Conservation (phyloP, 2,329 filamentous ascomycete species). For the Sordariomycetes sp. region DNA sequence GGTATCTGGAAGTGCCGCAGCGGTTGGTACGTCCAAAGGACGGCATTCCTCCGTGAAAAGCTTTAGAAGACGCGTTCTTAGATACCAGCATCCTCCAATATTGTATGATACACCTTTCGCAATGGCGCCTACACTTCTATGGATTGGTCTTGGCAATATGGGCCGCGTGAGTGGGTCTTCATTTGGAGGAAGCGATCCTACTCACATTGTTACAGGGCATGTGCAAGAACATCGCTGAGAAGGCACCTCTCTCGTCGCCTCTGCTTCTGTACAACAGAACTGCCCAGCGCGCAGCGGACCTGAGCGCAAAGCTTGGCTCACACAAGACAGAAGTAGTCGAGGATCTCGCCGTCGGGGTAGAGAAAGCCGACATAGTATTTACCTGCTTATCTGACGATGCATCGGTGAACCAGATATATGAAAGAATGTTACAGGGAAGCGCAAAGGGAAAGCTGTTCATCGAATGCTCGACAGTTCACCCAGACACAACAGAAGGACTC, state of each 20-base stretch:
- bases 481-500: slow-evolving; percentile 63
- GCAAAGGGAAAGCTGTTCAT: slow-evolving; percentile 69
- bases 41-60: no score
- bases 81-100: no score
- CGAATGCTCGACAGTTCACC: slow-evolving; percentile 83
- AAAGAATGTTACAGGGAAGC: slow-evolving; percentile 41
- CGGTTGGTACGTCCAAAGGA: no score
- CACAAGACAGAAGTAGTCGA: slow-evolving; percentile 56
- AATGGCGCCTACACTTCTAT: slow-evolving; percentile 58
- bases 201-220: slow-evolving; percentile 52
- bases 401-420: slow-evolving; percentile 56
- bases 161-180: slow-evolving; percentile 51
- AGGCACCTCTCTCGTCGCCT: slow-evolving; percentile 61
- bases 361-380: slow-evolving; percentile 69
- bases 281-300: slow-evolving; percentile 50
- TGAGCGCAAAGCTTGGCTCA: slow-evolving; percentile 49
- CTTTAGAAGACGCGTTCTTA: no score
- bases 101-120: no score
- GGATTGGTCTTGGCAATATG: slow-evolving; percentile 84
- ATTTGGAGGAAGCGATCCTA: slow-evolving; percentile 2
- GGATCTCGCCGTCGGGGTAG: slow-evolving; percentile 56
- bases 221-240: slow-evolving; percentile 74
- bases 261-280: slow-evolving; percentile 78
- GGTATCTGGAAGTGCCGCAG: no score
- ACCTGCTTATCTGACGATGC: slow-evolving; percentile 72